Evolutionary conservation across 2,329 filamentous ascomycete genomes (phyloP), one percentile per base, ranked within the genome.

Genomic region (Tothia fuscella): DNA sequence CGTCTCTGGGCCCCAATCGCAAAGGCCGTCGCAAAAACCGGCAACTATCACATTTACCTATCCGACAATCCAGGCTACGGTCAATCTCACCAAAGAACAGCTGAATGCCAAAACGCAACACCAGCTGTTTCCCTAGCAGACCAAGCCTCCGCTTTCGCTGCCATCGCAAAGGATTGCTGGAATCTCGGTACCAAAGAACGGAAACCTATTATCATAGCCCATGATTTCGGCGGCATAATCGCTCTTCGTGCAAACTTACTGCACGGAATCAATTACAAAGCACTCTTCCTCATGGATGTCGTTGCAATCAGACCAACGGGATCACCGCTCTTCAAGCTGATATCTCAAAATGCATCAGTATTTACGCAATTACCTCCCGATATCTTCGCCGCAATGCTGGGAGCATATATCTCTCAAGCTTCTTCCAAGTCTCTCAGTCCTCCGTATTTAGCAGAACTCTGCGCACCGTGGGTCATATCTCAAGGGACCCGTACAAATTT

Each of bases 211-310:
- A 19, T 34, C 9, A 19, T 34, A 7, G 31, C 31, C 13, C 31
- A 34, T 16, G 31, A 34, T 16, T 34, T 34, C 31, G 31, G 31
- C 31, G 31, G 31, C 17, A 34, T 34, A 7, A 34, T 34, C 31
- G n/a, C 31, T 17, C 31, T 34, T 9, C 31, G 31, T 19, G 31
- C 31, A 17, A 19, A 10, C 16, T 34, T 34, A 19, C 9, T 34
- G 7, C 31, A 34, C 16, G 31, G 31, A 7, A 19, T 34, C 17
- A 12, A 7, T 10, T 34, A 34, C 31, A 34, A 7, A 19, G 31
- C 9, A 19, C 9, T 34, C 20, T 34, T 34, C 31, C 31, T 34
- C 7, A 19, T 19, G 20, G 31, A 34, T 17, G 13, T 19, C 7
- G 31, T 34, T 7, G 31, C 31, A 19, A 12, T 34, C 7, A 12